Conservation (phyloP, 352 stramenopile species). For the Pythium coloratum region DNA sequence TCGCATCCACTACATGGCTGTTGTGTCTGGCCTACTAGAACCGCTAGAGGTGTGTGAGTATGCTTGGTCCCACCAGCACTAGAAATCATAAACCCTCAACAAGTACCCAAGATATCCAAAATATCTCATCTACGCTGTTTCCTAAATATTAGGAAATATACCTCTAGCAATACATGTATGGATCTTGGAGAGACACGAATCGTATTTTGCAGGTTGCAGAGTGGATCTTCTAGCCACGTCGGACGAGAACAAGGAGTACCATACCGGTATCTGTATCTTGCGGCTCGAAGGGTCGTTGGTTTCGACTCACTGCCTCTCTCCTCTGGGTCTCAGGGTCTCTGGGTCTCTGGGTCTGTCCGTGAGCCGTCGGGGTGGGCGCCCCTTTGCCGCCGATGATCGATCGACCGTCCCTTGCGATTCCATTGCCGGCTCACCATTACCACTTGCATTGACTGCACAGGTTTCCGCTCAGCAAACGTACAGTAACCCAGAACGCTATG, state of each 20-base stretch:
- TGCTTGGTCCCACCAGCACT: not conserved
- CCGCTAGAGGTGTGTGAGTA: slow-evolving; percentile 33
- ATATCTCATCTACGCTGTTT: no score
- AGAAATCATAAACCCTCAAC: not conserved
- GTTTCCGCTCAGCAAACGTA: not conserved
- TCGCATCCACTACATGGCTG: slow-evolving; percentile 39
- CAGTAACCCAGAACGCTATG: not conserved
- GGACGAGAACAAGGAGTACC: not conserved
- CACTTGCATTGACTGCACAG: not conserved
- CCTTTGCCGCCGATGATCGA: not conserved
- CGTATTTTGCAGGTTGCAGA: not conserved
- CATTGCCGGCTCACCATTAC: not conserved
- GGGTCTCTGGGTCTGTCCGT: not conserved
- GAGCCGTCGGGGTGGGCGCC: not conserved
- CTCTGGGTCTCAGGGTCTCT: not conserved
- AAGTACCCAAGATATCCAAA: no score
- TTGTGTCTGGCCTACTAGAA: slow-evolving; percentile 31
- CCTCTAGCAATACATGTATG: not conserved
- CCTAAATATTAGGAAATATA: not conserved
- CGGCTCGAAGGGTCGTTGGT: slow-evolving; percentile 4
- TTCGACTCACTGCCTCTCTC: slow-evolving; percentile 3
- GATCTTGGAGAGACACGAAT: slow-evolving; percentile 5
- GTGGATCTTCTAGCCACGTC: not conserved
- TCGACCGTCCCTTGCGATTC: not conserved
- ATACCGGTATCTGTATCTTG: not conserved